These are phyloP conservation scores for Rhodamnia rubescens DNA, from an alignment of 345 rosid species.

Conservation along the genomic window DNA sequence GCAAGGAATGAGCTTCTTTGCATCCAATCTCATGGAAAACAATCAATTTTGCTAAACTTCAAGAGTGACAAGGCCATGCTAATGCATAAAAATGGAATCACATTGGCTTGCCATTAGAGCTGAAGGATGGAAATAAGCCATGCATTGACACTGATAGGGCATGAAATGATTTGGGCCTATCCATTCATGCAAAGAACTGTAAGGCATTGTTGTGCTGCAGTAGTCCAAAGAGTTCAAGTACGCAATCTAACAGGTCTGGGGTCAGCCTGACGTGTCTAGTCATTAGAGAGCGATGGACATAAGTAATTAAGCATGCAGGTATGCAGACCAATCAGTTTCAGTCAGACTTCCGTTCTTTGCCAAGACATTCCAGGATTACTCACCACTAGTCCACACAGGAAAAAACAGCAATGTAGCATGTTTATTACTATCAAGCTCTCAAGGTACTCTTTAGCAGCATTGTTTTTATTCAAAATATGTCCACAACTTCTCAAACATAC, in stretches of 20 bases:
- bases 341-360: background rate
- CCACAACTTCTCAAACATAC: conserved; percentile 17
- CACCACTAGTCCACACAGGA: background rate
- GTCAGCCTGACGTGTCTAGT: background rate
- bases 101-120: background rate
- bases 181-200: background rate
- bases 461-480: background rate
- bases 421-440: background rate
- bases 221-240: background rate
- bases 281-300: background rate
- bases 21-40: background rate
- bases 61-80: background rate
- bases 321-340: background rate
- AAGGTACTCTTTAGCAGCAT: background rate
- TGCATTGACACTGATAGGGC: background rate
- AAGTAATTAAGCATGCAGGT: background rate
- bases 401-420: background rate
- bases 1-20: background rate
- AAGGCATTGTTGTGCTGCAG: background rate
- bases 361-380: background rate
- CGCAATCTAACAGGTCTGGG: background rate
- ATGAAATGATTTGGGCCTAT: background rate
- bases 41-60: background rate
- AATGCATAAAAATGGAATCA: background rate
- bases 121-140: background rate